phyloP scores from a whole-genome alignment of 345 rosid genomes.

The Trapa incisa region DNA sequence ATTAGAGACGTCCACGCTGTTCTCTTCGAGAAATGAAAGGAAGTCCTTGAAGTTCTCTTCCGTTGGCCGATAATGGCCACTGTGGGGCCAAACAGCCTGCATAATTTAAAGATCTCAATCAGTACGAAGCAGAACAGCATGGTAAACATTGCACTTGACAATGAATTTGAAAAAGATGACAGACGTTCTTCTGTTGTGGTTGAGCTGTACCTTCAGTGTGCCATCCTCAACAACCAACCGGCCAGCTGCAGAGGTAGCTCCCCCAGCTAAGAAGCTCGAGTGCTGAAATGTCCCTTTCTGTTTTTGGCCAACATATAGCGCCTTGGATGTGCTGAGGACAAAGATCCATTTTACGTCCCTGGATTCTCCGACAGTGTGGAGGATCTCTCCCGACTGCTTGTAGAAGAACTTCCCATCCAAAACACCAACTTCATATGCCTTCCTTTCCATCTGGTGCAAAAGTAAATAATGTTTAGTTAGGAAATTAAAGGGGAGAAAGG shows the following conservation, averaged over 20 bases:
- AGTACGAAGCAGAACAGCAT: background rate
- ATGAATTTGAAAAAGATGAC: background rate
- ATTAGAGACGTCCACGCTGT: conserved; percentile 60
- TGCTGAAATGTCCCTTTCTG: conserved; percentile 79
- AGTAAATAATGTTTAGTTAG: background rate
- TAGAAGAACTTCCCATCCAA: conserved; percentile 54
- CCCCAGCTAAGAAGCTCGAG: conserved; percentile 93
- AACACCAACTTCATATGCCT: conserved; percentile 61
- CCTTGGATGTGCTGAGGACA: conserved; percentile 70
- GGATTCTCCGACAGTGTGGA: conserved; percentile 35
- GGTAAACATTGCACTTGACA: no score
- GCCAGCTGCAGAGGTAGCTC: conserved; percentile 77
- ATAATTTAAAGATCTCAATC: conserved; percentile 9
- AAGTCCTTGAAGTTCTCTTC: conserved; percentile 72
- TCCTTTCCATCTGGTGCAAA: conserved; percentile 60
- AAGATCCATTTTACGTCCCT: conserved; percentile 75
- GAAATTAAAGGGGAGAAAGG: background rate
- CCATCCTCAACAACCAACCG: conserved; percentile 57
- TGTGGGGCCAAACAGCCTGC: conserved; percentile 97
- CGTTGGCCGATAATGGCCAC: conserved; percentile 94
- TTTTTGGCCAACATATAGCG: conserved; percentile 63
- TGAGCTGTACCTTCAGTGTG: conserved; percentile 36
- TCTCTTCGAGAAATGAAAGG: conserved; percentile 51
- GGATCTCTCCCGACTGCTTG: conserved; percentile 52
- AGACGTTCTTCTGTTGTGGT: background rate